These are phyloP conservation scores for Rhodomyrtus tomentosa DNA, from an alignment of 345 rosid species.

Conservation along the genomic window DNA sequence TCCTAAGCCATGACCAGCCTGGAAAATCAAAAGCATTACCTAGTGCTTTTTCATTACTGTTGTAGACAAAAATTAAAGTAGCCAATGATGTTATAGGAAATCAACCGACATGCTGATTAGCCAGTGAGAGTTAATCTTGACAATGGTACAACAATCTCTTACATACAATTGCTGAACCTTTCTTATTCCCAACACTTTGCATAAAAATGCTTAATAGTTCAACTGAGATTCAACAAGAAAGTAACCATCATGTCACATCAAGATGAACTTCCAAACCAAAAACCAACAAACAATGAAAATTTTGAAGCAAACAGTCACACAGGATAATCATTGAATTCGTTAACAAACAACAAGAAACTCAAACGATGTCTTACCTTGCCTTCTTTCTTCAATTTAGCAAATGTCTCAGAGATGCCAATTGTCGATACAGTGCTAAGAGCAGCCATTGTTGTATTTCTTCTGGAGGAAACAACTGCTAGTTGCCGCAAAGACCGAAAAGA, in stretches of 20 bases:
- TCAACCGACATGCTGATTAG: background rate
- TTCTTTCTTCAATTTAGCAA: background rate
- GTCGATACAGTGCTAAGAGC: background rate
- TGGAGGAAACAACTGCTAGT: background rate
- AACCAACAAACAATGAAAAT: background rate
- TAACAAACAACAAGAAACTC: background rate
- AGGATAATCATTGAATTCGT: background rate
- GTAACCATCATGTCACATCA: background rate
- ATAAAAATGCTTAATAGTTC: background rate
- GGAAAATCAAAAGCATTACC: no score
- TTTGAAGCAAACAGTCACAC: background rate
- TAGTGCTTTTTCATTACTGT: background rate
- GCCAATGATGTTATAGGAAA: background rate
- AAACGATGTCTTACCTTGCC: background rate
- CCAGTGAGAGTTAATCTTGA: background rate
- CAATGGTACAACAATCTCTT: background rate
- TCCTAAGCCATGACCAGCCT: background rate
- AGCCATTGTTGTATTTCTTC: background rate
- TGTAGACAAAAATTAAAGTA: background rate
- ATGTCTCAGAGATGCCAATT: background rate
- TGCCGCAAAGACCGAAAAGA: background rate
- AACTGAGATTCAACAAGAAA: background rate
- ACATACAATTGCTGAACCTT: background rate
- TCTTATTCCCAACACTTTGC: background rate
- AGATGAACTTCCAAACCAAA: background rate